These are phyloP conservation scores for Saururus chinensis DNA, from an alignment of 164 flowering plant genomes.

Conservation along the genomic window DNA sequence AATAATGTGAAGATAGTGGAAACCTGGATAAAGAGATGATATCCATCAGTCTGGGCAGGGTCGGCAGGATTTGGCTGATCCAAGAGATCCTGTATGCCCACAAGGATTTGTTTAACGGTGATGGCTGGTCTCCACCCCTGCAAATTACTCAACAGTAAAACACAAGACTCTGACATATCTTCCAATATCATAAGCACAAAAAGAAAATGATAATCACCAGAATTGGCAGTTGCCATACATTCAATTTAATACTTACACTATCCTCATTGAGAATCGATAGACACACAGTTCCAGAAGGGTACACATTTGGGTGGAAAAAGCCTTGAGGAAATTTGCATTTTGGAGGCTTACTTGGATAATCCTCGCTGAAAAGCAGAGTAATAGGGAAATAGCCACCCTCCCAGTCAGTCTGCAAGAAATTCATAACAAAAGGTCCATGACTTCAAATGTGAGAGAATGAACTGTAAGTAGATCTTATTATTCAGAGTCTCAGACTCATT, in stretches of 20 bases:
- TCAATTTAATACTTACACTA: conserved; percentile 45
- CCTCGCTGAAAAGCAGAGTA: conserved; percentile 71
- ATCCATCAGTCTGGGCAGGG: conserved; percentile 97
- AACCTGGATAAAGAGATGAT: conserved; percentile 88
- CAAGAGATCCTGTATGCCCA: conserved; percentile 87
- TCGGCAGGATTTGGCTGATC: conserved; percentile 85
- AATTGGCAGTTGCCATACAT: neutral
- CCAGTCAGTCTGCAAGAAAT: conserved; percentile 84
- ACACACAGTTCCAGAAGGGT: conserved; percentile 97
- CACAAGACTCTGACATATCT: neutral
- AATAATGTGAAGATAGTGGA: neutral
- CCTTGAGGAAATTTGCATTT: conserved; percentile 92
- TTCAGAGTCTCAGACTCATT: too few relatives aligned
- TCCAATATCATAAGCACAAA: neutral
- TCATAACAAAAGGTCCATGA: neutral
- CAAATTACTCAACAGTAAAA: neutral
- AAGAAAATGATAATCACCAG: neutral
- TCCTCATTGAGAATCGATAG: conserved; percentile 92
- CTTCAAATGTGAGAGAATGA: too few relatives aligned
- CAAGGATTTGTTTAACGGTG: conserved; percentile 87
- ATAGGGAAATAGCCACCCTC: conserved; percentile 84
- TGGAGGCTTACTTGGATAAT: conserved; percentile 96
- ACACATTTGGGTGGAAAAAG: conserved; percentile 94
- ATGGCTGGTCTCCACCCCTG: conserved; percentile 99
- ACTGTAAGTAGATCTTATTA: too few relatives aligned